Evolutionary conservation across 345 rosid species (phyloP), one percentile per base, ranked within the genome.

Genomic region (Barbarea vulgaris): DNA sequence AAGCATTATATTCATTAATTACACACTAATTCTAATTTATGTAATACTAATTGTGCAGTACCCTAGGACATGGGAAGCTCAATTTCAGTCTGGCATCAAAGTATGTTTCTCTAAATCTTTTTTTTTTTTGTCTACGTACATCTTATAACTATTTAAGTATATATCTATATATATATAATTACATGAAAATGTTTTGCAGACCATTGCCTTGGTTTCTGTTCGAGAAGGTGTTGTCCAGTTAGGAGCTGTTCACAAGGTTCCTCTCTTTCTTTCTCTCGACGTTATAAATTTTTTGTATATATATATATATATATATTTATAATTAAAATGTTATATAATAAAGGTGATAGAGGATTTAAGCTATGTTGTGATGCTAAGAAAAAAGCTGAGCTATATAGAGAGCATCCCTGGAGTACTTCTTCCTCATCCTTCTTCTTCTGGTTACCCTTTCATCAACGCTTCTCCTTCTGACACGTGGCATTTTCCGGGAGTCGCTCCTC

Each of bases 21-120:
- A 57, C 21, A 14, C 19, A 53, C 53, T 47, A 44, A 34, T 55
- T 63, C 6, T 33, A 13, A 34, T 9, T 63, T 57, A 25, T 64
- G 65, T 62, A 69, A 30, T 30, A 30, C 30, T 28, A 28, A 54
- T 28, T 80, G 37, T 71, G 55, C 85, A 94, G 97, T 87, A 86
- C 51, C 98, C 98, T 55, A 87, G 96, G 87, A 91, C 98, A 70
- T 94, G 98, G 98, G 98, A 91, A 79, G 97, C 97, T 55, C 98
- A 94, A 86, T 94, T 94, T 81, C 97, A 86, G 78, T 87, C 93
- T 61, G 98, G 98, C 21, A 86, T 94, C 75, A 86, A 94, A 93
- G 98, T 94, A 82, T 63, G 57, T 48, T 60, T 75, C 19, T 55
- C 18, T 30, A 66, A 56, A 56, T 36, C 24, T 4, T 5, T 28